A percentile compares a stretch with the other conserved stretches of the same genome.
Conservation (phyloP, 108 stramenopile genomes). For the Asterionellopsis glacialis region DNA sequence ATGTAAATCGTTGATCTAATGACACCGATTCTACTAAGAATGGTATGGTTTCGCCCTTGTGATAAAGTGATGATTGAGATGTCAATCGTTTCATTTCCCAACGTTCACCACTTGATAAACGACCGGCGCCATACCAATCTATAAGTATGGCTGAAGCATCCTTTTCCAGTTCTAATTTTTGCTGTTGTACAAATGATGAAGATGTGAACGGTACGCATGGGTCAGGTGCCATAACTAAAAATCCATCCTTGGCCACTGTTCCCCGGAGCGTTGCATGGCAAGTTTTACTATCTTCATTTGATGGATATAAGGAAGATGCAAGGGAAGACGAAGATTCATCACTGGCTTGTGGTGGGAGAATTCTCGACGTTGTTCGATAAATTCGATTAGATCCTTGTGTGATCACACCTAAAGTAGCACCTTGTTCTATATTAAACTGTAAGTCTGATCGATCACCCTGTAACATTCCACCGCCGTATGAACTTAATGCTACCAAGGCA, state of each 20-base stretch:
- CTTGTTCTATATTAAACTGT: slow-evolving; percentile 40
- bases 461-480: slow-evolving; percentile 78
- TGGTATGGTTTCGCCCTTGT: background rate
- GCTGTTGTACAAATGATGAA: slow-evolving; percentile 26
- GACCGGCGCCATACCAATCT: slow-evolving; percentile 53
- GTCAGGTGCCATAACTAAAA: slow-evolving; percentile 53
- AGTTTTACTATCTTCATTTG: background rate
- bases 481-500: slow-evolving; percentile 55
- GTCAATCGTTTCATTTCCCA: slow-evolving; percentile 33
- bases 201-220: slow-evolving; percentile 34
- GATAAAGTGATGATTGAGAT: background rate
- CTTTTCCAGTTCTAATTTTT: slow-evolving; percentile 22
- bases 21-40: slow-evolving; percentile 26
- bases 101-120: slow-evolving; percentile 36
- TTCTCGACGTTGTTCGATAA: slow-evolving; percentile 16
- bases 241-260: slow-evolving; percentile 23
- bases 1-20: slow-evolving; percentile 16
- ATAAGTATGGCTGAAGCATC: slow-evolving; percentile 26
- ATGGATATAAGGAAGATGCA: background rate
- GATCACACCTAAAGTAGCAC: slow-evolving; percentile 51
- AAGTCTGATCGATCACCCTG: slow-evolving; percentile 57
- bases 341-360: background rate
- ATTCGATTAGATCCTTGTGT: slow-evolving; percentile 73
- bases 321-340: background rate
- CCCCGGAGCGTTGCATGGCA: slow-evolving; percentile 25